Conservation (phyloP, 495 filamentous ascomycete species). For the Endocarpon pusillum region DNA sequence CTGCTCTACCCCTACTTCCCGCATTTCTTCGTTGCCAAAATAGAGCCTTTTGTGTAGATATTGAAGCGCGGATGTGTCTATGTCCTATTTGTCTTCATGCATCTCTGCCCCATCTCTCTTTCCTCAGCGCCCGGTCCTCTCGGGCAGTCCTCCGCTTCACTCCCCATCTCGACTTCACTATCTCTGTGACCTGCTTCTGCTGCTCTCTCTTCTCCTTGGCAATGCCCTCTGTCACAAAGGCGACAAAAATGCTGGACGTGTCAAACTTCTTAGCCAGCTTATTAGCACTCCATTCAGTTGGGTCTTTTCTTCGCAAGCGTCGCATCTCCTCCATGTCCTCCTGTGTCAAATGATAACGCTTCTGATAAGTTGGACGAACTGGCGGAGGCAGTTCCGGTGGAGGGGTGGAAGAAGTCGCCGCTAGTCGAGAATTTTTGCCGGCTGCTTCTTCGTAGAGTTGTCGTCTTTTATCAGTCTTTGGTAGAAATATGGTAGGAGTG, state of each 20-base stretch:
- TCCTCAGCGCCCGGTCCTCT: slow-evolving; percentile 55
- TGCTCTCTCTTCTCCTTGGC: slow-evolving; percentile 27
- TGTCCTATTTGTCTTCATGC: too few relatives aligned
- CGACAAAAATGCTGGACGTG: slow-evolving; percentile 63
- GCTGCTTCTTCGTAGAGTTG: slow-evolving; percentile 25
- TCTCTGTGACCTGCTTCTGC: slow-evolving; percentile 38
- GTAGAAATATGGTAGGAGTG: slow-evolving; percentile 83
- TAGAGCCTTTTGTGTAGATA: too few relatives aligned
- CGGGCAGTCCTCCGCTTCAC: slow-evolving; percentile 48
- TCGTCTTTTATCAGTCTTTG: slow-evolving; percentile 55
- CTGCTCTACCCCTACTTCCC: too few relatives aligned
- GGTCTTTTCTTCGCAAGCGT: slow-evolving; percentile 45
- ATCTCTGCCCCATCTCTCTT: slow-evolving; percentile 36
- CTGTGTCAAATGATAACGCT: slow-evolving; percentile 59
- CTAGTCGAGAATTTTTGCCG: slow-evolving; percentile 2
- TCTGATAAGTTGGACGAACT: slow-evolving; percentile 31
- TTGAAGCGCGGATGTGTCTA: too few relatives aligned
- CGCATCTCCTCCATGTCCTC: slow-evolving; percentile 70
- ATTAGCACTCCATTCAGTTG: slow-evolving; percentile 51
- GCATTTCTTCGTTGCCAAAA: too few relatives aligned
- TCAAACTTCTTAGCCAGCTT: slow-evolving; percentile 55
- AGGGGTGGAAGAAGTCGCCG: slow-evolving; percentile 8
- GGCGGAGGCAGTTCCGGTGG: slow-evolving; percentile 37
- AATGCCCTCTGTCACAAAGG: slow-evolving; percentile 30
- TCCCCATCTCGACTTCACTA: slow-evolving; percentile 57